phyloP scores from a whole-genome alignment of 116 monocot species.

The Trichopus zeylanicus region DNA sequence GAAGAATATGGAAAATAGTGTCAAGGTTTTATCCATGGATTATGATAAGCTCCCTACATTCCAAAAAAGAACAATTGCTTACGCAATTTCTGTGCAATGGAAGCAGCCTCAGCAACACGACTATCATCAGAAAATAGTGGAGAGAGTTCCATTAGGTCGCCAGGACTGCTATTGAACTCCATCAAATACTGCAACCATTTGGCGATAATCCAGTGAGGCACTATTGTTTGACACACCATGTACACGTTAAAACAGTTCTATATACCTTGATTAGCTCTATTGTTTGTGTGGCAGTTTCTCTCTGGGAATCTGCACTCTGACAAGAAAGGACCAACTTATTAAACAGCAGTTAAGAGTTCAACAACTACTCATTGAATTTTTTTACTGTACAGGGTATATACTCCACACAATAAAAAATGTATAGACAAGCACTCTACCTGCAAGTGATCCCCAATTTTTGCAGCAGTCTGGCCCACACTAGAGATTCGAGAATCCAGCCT shows the following conservation, averaged over 20 bases:
- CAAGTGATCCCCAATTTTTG: constrained; percentile 98
- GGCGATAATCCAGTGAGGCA: neutral
- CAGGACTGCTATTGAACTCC: constrained; percentile 99
- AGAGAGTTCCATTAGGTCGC: constrained; percentile 98
- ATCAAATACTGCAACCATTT: constrained; percentile 71
- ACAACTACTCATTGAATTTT: no score
- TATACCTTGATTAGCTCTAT: constrained; percentile 95
- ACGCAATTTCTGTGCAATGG: constrained; percentile 97
- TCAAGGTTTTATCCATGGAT: neutral
- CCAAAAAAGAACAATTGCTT: constrained; percentile 9
- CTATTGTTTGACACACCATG: neutral
- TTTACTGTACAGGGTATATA: neutral
- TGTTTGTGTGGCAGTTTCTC: constrained; percentile 94
- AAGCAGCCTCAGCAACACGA: constrained; percentile 99
- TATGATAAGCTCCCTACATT: neutral
- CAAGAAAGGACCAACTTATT: constrained; percentile 18
- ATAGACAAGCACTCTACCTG: constrained; percentile 54
- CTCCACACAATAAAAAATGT: neutral
- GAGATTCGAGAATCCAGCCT: constrained; percentile 93
- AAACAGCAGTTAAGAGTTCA: no score
- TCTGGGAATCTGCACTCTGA: constrained; percentile 99
- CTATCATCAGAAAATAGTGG: constrained; percentile 98
- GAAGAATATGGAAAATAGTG: neutral
- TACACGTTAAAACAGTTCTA: neutral
- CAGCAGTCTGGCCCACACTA: constrained; percentile 99